Evolutionary conservation across 2,329 filamentous ascomycete genomes (phyloP), one percentile per base, ranked within the genome.

Genomic region (Venturia aucupariae): DNA sequence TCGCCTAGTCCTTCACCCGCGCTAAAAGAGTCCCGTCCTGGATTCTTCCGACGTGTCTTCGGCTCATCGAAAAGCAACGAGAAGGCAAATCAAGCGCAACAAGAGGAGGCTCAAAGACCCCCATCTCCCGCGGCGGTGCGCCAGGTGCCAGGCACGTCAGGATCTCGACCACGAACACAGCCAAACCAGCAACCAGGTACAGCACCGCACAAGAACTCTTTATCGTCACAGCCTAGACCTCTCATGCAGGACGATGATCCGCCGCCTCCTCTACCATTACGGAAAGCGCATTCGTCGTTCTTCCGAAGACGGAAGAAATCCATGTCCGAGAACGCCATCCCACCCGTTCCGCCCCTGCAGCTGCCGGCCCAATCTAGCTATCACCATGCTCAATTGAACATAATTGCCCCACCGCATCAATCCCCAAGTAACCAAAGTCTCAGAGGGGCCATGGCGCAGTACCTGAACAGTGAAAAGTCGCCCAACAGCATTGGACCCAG

Each of bases 221-320:
- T 30, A 39, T 55, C 55, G 30, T 41, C 51, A 57, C 51, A 57
- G 24, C 54, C 64, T 22, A 57, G 42, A n/a, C 65, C 63, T 19
- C 61, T 64, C 2, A 44, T 38, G n/a, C 59, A 65, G 55, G 54
- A 11, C 66, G 68, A 55, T 62, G 68, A 55, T 39, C 51, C 39
- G 30, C 39, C 24, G 6, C 24, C 65, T 44, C 60, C 27, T 19
- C 32, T 62, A 68, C 68, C 32, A 67, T 68, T 60, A 71, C 69
- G 61, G 70, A 97, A 97, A 80, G 97, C 97, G 75, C 85, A 90
- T 4, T 95, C 93, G 0, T 93, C 91, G 0, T 97, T 99, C 78
- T 97, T 97, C 78, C 85, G 94, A 67, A 84, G 94, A 66, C 85
- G 92, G 67, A 97, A 97, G 83, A 95, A 93, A 82, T 96, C 92